Conservation (phyloP, 768 basidiomycete genomes). For the Russula ochroleuca region DNA sequence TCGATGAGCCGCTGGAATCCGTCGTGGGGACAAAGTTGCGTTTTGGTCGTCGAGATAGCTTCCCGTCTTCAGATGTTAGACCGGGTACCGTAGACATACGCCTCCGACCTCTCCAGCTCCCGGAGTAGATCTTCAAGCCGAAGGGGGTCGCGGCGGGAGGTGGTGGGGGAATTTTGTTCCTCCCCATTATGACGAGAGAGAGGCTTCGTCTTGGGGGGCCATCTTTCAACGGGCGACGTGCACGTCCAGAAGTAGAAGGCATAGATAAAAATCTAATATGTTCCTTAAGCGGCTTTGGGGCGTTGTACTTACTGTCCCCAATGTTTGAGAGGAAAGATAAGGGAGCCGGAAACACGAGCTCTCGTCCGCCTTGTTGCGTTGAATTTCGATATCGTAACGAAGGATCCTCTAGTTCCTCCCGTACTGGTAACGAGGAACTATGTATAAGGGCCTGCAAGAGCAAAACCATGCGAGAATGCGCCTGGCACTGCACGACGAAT, state of each 20-base stretch:
- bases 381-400: slow-evolving; percentile 29
- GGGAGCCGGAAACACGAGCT: slow-evolving; percentile 73
- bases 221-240: slow-evolving; percentile 5
- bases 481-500: slow-evolving; percentile 48
- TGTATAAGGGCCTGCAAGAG: slow-evolving; percentile 69
- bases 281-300: not conserved
- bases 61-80: slow-evolving; percentile 11
- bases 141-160: slow-evolving; percentile 48
- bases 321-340: slow-evolving; percentile 44
- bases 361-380: slow-evolving; percentile 38
- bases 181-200: slow-evolving; percentile 37
- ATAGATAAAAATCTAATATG: slow-evolving; percentile 8
- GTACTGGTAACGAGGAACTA: slow-evolving; percentile 45
- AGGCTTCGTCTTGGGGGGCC: slow-evolving; percentile 20
- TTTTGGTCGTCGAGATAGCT: slow-evolving; percentile 4
- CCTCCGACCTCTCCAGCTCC: slow-evolving; percentile 45
- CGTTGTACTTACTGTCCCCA: slow-evolving; percentile 1
- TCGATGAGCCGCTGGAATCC: slow-evolving; percentile 22
- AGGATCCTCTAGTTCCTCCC: slow-evolving; percentile 34
- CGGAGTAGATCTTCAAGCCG: slow-evolving; percentile 44
- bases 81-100: slow-evolving; percentile 7
- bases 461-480: slow-evolving; percentile 72
- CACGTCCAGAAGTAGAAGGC: not conserved
- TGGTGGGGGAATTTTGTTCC: slow-evolving; percentile 35
- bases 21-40: not conserved